Base-by-base conservation (phyloP, 2,329 filamentous ascomycete species). In the Alternaria gansuensis region DNA sequence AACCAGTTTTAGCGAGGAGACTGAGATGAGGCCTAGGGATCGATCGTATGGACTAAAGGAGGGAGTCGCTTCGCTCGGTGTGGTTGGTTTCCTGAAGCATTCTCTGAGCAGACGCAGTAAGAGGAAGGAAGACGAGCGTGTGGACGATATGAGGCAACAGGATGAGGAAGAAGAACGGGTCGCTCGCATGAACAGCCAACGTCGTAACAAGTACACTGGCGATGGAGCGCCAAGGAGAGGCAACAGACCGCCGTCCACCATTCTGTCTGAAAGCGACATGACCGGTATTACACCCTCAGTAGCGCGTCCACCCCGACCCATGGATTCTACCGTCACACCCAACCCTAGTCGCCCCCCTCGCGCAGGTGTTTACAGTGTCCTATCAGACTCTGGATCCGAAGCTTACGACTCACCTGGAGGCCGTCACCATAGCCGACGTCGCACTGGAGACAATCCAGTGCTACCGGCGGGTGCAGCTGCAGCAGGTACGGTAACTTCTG, bases 171-270 rank as follows among this genome's bases (percentile, higher is more conserved):
- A 85, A 46, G 84, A 87, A 67, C 79, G 80, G 24, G 66, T 85
- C 28, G 80, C 81, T 46, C 80, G 84, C 66, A 78, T 78, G 53
- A 82, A 84, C 59, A 85, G 85, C 34, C 83, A 70, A 26, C 71
- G 84, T n/a, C 86, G 87, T 23, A 83, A 83, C 66, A 83, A 83
- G 66, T 92, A 86, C 61, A 92, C 90, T 2, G 90, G 87, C 28
- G 90, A 93, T 72, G 88, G 88, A 17, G 44, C 57, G 23, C 68
- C 74, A 3, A 64, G 69, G 44, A 71, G 71, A 49, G 63, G 68
- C 28, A 65, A 69, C 29, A 65, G 73, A 39, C 70, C 71, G 10
- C 66, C 68, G 29, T 78, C 77, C 8, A 78, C 82, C 11, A 75
- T 81, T n/a, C 72, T 80, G 23, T 78, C 80, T n/a, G 77, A 81